Percentiles rank a stretch among this genome's conserved stretches.
Evolutionary conservation across 139 green algal genomes (phyloP).

Genomic region (Coccomyxa sp.): DNA sequence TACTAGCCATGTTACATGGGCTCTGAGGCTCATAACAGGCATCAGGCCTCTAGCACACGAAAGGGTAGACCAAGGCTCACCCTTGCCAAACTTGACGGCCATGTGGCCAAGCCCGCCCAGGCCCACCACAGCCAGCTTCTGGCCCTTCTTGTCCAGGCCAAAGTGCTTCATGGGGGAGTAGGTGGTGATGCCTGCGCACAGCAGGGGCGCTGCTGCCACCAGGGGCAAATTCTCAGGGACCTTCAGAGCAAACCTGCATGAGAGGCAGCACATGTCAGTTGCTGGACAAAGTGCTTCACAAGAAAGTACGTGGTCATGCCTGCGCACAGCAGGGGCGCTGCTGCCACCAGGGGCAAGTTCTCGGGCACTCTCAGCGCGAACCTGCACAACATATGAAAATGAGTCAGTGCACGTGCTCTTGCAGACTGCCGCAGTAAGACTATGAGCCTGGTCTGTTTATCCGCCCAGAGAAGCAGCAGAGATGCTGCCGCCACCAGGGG

Average conservation of each 20-base stretch:
- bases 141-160: conserved; percentile 71
- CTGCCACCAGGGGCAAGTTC: conserved; percentile 47
- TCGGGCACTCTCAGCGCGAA: conserved; percentile 52
- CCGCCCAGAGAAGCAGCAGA: too few species aligned
- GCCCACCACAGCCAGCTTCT: conserved; percentile 67
- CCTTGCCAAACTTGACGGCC: conserved; percentile 72
- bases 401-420: too few species aligned
- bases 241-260: conserved; percentile 34
- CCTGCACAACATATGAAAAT: too few species aligned
- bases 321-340: conserved; percentile 79
- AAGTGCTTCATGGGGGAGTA: conserved; percentile 64
- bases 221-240: conserved; percentile 62
- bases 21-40: too few species aligned
- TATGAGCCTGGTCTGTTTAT: too few species aligned
- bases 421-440: too few species aligned
- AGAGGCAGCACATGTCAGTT: too few species aligned
- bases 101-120: conserved; percentile 65
- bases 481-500: too few species aligned
- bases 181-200: conserved; percentile 80
- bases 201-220: conserved; percentile 59
- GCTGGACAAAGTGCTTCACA: conserved; percentile 56
- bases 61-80: neutral
- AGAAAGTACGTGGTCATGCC: conserved; percentile 72
- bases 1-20: too few species aligned
- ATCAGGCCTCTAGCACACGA: too few species aligned